Conservation (phyloP, 2,329 filamentous ascomycete genomes). For the Fusarium sp. region DNA sequence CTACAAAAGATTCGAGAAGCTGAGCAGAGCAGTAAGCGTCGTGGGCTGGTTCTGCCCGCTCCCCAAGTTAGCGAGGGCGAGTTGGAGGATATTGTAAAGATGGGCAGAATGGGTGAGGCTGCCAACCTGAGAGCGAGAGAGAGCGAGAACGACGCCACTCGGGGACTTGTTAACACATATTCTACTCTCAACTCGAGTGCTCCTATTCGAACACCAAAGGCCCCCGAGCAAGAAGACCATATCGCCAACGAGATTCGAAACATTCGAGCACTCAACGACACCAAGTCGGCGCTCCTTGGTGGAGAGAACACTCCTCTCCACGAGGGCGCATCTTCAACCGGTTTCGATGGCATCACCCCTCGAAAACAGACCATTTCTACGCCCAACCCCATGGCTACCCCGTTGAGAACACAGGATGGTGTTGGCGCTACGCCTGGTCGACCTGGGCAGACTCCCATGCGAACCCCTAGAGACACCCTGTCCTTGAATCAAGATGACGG, state of each 20-base stretch:
- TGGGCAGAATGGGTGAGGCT: constrained; percentile 93
- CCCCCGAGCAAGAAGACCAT: constrained; percentile 92
- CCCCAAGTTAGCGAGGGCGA: constrained; percentile 95
- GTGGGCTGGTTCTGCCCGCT: constrained; percentile 84
- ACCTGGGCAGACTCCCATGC: constrained; percentile 85
- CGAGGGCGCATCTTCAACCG: constrained; percentile 85
- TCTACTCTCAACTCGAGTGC: constrained; percentile 83
- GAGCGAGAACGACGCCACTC: constrained; percentile 87
- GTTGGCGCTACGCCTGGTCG: constrained; percentile 78
- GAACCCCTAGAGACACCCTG: constrained; percentile 90
- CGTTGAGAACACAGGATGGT: constrained; percentile 76
- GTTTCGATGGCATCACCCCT: constrained; percentile 88
- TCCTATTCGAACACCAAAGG: constrained; percentile 92
- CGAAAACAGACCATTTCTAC: constrained; percentile 87
- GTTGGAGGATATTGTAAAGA: constrained; percentile 97
- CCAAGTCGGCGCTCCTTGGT: constrained; percentile 91
- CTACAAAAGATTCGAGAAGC: constrained; percentile 96
- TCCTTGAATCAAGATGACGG: constrained; percentile 82
- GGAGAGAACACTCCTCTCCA: constrained; percentile 94
- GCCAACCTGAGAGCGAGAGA: constrained; percentile 82
- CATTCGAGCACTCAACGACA: constrained; percentile 91
- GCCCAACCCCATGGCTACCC: constrained; percentile 95
- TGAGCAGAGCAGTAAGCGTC: constrained; percentile 95
- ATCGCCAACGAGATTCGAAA: constrained; percentile 98
- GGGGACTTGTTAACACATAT: constrained; percentile 90